A percentile compares a stretch with the other conserved stretches of the same genome.
phyloP scores from a whole-genome alignment of 2,329 filamentous ascomycete genomes.

The Fusarium duplospermum region DNA sequence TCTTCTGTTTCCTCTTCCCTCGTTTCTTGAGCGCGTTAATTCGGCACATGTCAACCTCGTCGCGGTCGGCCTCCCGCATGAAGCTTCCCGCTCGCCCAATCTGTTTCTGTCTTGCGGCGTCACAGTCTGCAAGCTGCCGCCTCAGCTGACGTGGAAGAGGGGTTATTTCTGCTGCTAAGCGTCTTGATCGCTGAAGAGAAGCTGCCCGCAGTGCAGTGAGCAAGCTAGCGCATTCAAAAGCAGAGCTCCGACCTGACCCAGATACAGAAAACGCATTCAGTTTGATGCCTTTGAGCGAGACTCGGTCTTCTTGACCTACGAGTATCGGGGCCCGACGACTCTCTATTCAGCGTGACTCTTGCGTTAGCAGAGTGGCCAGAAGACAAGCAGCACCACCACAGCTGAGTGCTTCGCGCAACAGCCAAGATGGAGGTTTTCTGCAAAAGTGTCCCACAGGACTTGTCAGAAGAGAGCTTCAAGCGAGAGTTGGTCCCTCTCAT shows the following conservation, averaged over 20 bases:
- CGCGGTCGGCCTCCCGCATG: constrained; percentile 32
- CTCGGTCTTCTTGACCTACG: neutral
- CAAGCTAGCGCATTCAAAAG: neutral
- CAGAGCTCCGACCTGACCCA: neutral
- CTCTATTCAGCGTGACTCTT: neutral
- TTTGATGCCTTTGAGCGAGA: neutral
- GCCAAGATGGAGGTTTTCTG: constrained; percentile 60
- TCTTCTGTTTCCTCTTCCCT: neutral
- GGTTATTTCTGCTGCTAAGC: neutral
- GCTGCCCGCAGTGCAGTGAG: neutral
- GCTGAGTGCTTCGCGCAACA: neutral
- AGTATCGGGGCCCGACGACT: neutral
- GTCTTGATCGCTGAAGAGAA: neutral
- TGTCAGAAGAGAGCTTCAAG: constrained; percentile 53
- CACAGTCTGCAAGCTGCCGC: neutral
- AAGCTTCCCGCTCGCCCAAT: constrained; percentile 8
- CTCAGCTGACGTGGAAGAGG: neutral
- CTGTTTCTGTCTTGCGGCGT: neutral
- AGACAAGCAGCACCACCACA: neutral
- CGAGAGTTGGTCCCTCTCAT: constrained; percentile 56
- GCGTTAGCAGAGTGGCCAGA: neutral
- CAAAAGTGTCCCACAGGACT: constrained; percentile 53
- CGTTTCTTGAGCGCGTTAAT: neutral
- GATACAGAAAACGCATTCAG: neutral
- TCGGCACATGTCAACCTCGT: neutral